Evolutionary conservation across 345 rosid genomes (phyloP).

Genomic region (Populus deltoides): DNA sequence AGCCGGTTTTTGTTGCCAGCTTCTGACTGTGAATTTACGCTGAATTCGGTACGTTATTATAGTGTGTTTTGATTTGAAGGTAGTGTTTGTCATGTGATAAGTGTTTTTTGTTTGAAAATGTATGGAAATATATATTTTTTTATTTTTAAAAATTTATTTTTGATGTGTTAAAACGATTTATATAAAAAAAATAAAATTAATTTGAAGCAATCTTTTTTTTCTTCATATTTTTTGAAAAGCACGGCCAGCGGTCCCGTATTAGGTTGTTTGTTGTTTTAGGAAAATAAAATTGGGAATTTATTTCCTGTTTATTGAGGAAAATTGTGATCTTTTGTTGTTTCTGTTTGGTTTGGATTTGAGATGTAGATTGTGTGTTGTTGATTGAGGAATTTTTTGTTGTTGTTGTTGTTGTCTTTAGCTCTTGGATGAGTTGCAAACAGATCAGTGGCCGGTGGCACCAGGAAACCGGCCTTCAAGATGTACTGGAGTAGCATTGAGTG

Average conservation of each 20-base stretch:
- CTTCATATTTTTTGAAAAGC: too few species aligned
- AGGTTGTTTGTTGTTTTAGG: too few species aligned
- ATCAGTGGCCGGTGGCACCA: constrained; percentile 88
- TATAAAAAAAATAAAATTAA: too few species aligned
- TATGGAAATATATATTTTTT: too few species aligned
- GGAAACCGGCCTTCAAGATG: constrained; percentile 75
- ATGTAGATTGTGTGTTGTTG: neutral
- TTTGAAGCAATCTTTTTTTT: too few species aligned
- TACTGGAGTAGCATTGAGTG: constrained; percentile 95
- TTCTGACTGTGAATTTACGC: constrained; percentile 82
- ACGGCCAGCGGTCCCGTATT: too few species aligned
- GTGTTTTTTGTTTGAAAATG: too few species aligned
- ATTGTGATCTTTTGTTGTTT: neutral
- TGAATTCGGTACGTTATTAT: constrained; percentile 59
- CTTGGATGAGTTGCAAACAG: constrained; percentile 93
- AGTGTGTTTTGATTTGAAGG: neutral
- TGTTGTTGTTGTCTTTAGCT: constrained; percentile 37
- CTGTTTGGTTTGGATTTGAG: neutral
- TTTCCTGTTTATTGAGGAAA: neutral
- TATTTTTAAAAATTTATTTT: too few species aligned
- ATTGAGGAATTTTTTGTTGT: neutral
- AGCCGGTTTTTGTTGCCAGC: constrained; percentile 84
- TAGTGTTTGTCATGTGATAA: too few species aligned
- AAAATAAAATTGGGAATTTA: neutral
- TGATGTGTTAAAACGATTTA: too few species aligned